phyloP scores from a whole-genome alignment of 176 grass and related monocot genomes.

The Zizania latifolia region DNA sequence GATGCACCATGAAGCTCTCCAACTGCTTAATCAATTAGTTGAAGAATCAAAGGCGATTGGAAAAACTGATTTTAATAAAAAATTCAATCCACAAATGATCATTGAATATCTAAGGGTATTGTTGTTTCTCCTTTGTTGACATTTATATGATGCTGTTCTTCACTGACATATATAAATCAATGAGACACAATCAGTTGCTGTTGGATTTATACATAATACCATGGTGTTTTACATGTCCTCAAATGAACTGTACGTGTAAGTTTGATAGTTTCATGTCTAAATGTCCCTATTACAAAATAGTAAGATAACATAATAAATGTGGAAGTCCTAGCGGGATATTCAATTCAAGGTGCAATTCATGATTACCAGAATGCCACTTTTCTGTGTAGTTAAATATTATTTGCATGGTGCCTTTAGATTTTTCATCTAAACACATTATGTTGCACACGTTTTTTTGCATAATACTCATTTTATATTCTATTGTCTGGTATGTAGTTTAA shows the following conservation, averaged over 20 bases:
- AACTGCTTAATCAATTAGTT: slow-evolving; percentile 84
- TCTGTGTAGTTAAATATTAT: slow-evolving; percentile 8
- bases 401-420: slow-evolving; percentile 1
- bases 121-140: not conserved
- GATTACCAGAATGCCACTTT: not conserved
- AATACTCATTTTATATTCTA: slow-evolving; percentile 15
- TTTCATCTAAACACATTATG: too few species aligned
- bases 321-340: not conserved
- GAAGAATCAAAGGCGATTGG: slow-evolving; percentile 67
- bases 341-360: not conserved
- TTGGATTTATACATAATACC: slow-evolving; percentile 4
- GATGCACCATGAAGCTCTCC: slow-evolving; percentile 87
- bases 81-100: slow-evolving; percentile 79
- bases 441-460: slow-evolving; percentile 8
- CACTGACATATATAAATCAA: not conserved
- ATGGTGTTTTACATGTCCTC: slow-evolving; percentile 8
- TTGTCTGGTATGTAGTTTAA: slow-evolving; percentile 12
- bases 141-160: not conserved
- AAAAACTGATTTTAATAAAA: slow-evolving; percentile 52
- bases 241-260: not conserved
- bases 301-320: not conserved
- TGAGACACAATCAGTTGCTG: not conserved
- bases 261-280: not conserved
- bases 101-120: slow-evolving; percentile 94
- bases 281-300: not conserved